phyloP scores from a whole-genome alignment of 1,284 basidiomycete species.

The Cryptococcus hybrid region DNA sequence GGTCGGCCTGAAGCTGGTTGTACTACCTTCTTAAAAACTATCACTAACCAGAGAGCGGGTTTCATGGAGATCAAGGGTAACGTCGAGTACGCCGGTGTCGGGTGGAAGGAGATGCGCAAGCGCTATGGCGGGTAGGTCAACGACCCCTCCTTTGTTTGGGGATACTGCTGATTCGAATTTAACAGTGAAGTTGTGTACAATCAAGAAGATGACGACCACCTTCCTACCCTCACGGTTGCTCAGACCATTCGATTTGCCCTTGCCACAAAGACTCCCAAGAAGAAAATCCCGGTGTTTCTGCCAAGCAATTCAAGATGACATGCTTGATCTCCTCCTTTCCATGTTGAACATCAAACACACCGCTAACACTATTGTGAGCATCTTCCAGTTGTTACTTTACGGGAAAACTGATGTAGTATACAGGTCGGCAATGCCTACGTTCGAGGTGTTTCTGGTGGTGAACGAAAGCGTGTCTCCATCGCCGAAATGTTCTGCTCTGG shows the following conservation, averaged over 20 bases:
- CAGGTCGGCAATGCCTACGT: conserved; percentile 57
- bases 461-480: conserved; percentile 62
- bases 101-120: conserved; percentile 54
- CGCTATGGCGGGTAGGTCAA: conserved; percentile 54
- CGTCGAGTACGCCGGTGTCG: conserved; percentile 59
- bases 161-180: not conserved
- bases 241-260: conserved; percentile 59
- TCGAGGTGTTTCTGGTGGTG: conserved; percentile 61
- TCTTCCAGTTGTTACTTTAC: not conserved
- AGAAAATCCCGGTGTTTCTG: conserved; percentile 54
- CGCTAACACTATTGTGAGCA: conserved; percentile 54
- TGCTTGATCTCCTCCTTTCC: conserved; percentile 57
- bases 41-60: conserved; percentile 57
- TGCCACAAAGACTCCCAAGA: conserved; percentile 56
- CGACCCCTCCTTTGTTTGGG: not conserved
- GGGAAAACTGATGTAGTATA: not conserved
- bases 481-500: conserved; percentile 58
- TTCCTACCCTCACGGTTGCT: conserved; percentile 61
- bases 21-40: conserved; percentile 54
- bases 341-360: conserved; percentile 64
- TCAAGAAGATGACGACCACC: conserved; percentile 63
- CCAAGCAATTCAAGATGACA: conserved; percentile 54
- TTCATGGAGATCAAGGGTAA: conserved; percentile 55
- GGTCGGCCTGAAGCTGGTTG: conserved; percentile 53
- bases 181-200: conserved; percentile 78